Base-by-base conservation (phyloP, 225 moss, liverwort and hornwort genomes). In the Neckera pumila region DNA sequence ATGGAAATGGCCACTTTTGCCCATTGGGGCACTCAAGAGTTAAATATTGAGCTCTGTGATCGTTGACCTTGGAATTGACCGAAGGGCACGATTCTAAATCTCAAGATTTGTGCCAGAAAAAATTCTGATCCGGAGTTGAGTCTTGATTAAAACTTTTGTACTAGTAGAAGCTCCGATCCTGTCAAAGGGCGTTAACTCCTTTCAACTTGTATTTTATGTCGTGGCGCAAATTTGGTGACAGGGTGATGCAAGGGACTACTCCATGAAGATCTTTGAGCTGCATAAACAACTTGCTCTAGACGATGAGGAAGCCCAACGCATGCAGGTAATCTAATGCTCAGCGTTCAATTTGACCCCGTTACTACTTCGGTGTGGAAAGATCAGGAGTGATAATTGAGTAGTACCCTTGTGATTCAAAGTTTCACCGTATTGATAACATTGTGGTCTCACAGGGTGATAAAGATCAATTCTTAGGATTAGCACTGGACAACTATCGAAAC, bases 241-340 rank as follows among this genome's bases (percentile, higher is more conserved):
- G 96, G 95, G 94, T 65, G 93, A 97, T 81, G 86, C 95, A 81
- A 88, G 93, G 63, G 97, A 98, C 91, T 96, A 95, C 90, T 88
- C 95, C 45, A 96, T 95, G 93, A 97, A 97, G 90, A 89, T 95
- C 74, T 61, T 92, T 78, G 97, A 97, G 90, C 93, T 97, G 75
- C 95, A 95, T 60, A 94, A 94, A 88, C 98, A 97, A 91, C 97
- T 98, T 51, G 76, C 93, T 81, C 87, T 98, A 58, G 97, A 98
- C 86, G 90, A 93, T 54, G 97, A 95, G 82, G 97, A 98, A 95
- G 97, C 95, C 43, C 94, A 95, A 63, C 96, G 93, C 83, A 89
- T 97, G 91, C 92, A 97, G 97, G 97, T 97, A 31, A 70, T 70
- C 47, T 76, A 58, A 70, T 47, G 27, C 78, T 36, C 58, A 75